Evolutionary conservation across 2,329 filamentous ascomycete species (phyloP).

Genomic region (Ceratocystis cacaofunesta): DNA sequence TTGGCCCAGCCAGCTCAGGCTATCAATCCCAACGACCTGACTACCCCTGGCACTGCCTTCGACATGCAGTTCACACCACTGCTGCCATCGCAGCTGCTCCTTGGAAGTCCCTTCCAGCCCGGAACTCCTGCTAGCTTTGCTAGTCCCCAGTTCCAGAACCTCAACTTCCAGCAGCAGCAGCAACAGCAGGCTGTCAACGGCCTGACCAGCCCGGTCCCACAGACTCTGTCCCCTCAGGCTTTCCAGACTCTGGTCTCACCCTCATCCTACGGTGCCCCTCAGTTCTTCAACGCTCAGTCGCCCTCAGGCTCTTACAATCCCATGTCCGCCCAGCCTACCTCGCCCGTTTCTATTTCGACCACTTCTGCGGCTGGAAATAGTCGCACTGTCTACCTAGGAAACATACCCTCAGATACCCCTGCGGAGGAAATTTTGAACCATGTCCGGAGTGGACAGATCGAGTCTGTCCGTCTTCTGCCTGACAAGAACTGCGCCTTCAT

Average conservation of each 20-base stretch:
- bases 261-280: constrained; percentile 64
- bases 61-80: constrained; percentile 99
- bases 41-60: constrained; percentile 74
- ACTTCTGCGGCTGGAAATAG: constrained; percentile 79
- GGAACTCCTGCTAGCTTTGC: constrained; percentile 81
- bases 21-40: constrained; percentile 52
- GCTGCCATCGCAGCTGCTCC: constrained; percentile 81
- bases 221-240: constrained; percentile 62
- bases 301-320: constrained; percentile 60
- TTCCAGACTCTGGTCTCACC: constrained; percentile 80
- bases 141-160: constrained; percentile 80
- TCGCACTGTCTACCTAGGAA: constrained; percentile 91
- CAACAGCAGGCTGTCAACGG: constrained; percentile 42
- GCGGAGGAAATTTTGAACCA: constrained; percentile 95
- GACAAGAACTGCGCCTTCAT: constrained; percentile 99
- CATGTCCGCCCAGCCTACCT: constrained; percentile 47
- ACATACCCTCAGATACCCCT: constrained; percentile 93
- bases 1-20: constrained; percentile 32
- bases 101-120: constrained; percentile 93
- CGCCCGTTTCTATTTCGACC: constrained; percentile 61
- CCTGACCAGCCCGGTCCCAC: constrained; percentile 59
- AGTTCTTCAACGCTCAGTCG: constrained; percentile 76
- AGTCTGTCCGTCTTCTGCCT: constrained; percentile 89
- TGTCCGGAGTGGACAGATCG: constrained; percentile 92
- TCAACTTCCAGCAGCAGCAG: constrained; percentile 56